Evolutionary conservation across 805 yeast species (phyloP), one percentile per base, ranked within the genome.

Genomic region (Pichia phayaonensis): DNA sequence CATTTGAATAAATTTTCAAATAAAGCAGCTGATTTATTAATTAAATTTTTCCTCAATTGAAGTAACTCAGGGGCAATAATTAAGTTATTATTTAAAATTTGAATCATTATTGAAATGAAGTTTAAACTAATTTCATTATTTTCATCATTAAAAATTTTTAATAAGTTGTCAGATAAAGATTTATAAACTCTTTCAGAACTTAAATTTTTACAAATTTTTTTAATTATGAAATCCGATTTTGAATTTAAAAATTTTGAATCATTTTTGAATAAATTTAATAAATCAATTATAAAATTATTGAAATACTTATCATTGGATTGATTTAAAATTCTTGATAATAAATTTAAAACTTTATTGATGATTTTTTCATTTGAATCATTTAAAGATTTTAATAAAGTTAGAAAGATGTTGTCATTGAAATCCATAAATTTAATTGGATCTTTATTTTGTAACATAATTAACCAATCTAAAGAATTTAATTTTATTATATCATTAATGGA

Each of bases 381-480:
- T 56, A 75, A 72, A 0, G 96, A 86, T 61, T 82, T 84, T 48
- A 94, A 72, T 38, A 94, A 71, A 0, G 90, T 87, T 13, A 86
- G 81, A 59, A 90, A 83, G 42, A 89, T 84, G 51, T 79, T 79
- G 47, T 80, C 84, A 51, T 75, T 71, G 49, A 76, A 77, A 42
- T 75, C 77, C 40, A 82, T 62, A 36, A 83, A 72, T 52, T 78
- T 75, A 40, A 71, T 67, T 2, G 86, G 84, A 21, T 84, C 83
- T 56, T 83, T 83, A 26, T 79, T 74, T 61, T 90, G 92, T 40
- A 94, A 72, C 75, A 88, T 80, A 16, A 82, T 80, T 31, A 94
- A 72, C 99, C 99, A 94, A 56, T 90, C 96, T 36, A 94, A 70
- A 23, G 94, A 83, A 0, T 95, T 88, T 34, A 89, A 75, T 52